A percentile compares a stretch with the other conserved stretches of the same genome.
Evolutionary conservation across 306 rosid genomes (phyloP).

Genomic region (Carpinus viminea): DNA sequence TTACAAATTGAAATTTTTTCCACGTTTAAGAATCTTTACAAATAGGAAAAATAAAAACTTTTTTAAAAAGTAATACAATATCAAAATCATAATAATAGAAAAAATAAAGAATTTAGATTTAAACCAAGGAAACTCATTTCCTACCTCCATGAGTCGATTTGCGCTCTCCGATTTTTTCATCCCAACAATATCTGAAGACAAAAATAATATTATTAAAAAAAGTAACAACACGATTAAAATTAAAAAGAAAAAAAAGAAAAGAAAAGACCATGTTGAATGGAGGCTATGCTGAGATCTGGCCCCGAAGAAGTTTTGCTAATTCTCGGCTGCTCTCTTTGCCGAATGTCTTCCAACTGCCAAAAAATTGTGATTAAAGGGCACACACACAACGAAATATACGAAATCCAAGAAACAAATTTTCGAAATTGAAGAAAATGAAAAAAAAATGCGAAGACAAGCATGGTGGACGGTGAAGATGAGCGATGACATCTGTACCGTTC

Average conservation of each 20-base stretch:
- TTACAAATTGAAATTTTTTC: neutral
- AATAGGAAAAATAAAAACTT: neutral
- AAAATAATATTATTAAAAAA: conserved; percentile 5
- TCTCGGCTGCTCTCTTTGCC: conserved; percentile 89
- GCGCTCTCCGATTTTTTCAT: conserved; percentile 74
- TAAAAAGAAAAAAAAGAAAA: too few species aligned
- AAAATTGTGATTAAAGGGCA: neutral
- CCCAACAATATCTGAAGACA: conserved; percentile 43
- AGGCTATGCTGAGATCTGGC: conserved; percentile 62
- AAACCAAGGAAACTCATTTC: neutral
- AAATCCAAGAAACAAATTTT: neutral
- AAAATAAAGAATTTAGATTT: neutral
- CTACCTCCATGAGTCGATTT: conserved; percentile 70
- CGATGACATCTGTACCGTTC: conserved; percentile 53
- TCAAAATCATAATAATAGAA: neutral
- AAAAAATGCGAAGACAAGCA: neutral
- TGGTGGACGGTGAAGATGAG: neutral
- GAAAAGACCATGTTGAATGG: conserved; percentile 56
- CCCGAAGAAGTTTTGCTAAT: conserved; percentile 79
- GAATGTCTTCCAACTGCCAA: conserved; percentile 77
- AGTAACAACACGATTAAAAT: neutral
- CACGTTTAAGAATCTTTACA: neutral
- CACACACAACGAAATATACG: neutral
- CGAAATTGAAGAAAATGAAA: neutral
- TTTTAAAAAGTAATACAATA: neutral